phyloP scores from a whole-genome alignment of 176 grass and related monocot genomes.

The Cocos nucifera region DNA sequence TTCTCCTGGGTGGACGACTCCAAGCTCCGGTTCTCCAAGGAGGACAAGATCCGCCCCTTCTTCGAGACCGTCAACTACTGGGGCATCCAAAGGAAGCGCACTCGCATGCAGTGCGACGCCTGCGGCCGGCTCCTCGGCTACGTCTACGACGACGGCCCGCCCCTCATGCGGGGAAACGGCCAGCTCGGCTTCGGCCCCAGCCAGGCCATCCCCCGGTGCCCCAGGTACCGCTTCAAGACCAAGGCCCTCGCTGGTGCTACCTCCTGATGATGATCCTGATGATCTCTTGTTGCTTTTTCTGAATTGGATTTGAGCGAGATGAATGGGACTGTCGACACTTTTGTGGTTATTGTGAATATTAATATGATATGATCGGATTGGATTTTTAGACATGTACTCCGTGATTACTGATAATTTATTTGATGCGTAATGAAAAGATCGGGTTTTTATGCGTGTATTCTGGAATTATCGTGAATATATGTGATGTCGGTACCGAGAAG shows the following conservation, averaged over 20 bases:
- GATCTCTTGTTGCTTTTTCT: too few species aligned
- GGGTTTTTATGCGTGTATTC: too few species aligned
- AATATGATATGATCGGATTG: too few species aligned
- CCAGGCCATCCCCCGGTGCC: conserved; percentile 55
- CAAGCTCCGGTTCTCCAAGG: conserved; percentile 49
- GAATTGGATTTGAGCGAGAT: too few species aligned
- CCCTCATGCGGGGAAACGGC: conserved; percentile 43
- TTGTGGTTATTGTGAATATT: too few species aligned
- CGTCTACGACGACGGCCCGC: conserved; percentile 82
- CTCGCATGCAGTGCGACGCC: conserved; percentile 54
- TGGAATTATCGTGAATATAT: too few species aligned
- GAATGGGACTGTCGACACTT: too few species aligned
- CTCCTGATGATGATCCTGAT: not conserved
- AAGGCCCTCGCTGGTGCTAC: conserved; percentile 38
- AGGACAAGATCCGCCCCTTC: conserved; percentile 64
- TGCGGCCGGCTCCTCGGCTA: conserved; percentile 59
- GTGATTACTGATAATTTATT: too few species aligned
- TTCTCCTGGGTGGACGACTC: conserved; percentile 84
- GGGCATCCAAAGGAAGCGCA: conserved; percentile 77
- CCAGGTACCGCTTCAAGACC: conserved; percentile 76
- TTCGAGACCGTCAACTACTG: conserved; percentile 83
- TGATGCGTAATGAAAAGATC: too few species aligned
- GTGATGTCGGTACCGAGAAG: too few species aligned
- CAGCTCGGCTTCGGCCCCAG: conserved; percentile 77
- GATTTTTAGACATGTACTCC: too few species aligned